These are phyloP conservation scores for Ceratocystis variospora DNA, from an alignment of 2,329 filamentous ascomycete genomes.

Conservation along the genomic window DNA sequence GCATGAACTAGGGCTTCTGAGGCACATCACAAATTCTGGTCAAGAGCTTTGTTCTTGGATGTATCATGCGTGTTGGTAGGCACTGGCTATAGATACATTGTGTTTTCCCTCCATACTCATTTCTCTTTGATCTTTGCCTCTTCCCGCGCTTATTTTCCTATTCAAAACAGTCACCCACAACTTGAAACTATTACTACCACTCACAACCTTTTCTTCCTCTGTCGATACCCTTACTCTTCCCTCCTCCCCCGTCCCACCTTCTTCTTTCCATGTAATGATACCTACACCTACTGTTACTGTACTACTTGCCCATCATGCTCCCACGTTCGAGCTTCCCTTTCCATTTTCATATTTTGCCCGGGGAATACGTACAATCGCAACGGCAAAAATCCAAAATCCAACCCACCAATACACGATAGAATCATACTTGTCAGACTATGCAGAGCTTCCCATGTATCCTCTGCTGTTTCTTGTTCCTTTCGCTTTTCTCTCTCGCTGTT, in stretches of 20 bases:
- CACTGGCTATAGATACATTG: neutral
- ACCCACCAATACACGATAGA: neutral
- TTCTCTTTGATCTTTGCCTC: neutral
- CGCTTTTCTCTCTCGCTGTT: too few species aligned
- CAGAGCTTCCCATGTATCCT: neutral
- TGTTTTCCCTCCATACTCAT: neutral
- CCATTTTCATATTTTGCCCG: neutral
- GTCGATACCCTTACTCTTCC: constrained; percentile 9
- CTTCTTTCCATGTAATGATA: constrained; percentile 3
- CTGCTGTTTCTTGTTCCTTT: neutral
- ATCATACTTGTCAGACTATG: neutral
- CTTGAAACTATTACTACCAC: too few species aligned
- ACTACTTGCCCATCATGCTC: neutral
- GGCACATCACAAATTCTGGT: neutral
- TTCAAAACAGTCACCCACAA: too few species aligned
- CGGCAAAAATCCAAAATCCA: neutral
- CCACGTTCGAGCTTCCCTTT: neutral
- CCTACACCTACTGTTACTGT: neutral
- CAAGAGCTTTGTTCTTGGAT: neutral
- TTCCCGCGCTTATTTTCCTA: neutral
- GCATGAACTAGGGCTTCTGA: constrained; percentile 13
- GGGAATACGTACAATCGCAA: neutral
- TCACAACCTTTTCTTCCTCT: neutral
- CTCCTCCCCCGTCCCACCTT: neutral
- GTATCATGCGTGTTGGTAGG: neutral